A percentile compares a stretch with the other conserved stretches of the same genome.
Evolutionary conservation across 805 yeast species (phyloP).

Genomic region (Saturnispora gosingensis): DNA sequence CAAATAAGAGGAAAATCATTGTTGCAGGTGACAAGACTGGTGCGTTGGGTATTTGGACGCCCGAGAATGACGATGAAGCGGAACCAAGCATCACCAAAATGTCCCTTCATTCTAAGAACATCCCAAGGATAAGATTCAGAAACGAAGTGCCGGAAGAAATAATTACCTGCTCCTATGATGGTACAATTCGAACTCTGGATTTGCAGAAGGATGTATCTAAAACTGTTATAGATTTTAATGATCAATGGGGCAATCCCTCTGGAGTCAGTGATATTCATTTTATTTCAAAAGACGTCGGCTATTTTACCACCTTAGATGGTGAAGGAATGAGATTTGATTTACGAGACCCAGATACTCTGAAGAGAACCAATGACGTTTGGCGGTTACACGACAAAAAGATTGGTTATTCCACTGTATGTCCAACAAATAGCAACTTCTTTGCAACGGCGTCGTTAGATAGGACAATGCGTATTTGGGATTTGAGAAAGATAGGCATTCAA

Average conservation of each 20-base stretch:
- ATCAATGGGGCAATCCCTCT: conserved; percentile 41
- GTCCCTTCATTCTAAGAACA: conserved; percentile 66
- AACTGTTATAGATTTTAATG: conserved; percentile 51
- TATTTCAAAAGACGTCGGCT: conserved; percentile 48
- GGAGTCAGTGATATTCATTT: conserved; percentile 73
- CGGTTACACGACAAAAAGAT: conserved; percentile 84
- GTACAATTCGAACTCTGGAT: conserved; percentile 69
- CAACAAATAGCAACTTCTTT: conserved; percentile 50
- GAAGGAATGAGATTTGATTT: conserved; percentile 68
- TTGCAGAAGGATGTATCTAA: conserved; percentile 47
- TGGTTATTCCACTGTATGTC: conserved; percentile 81
- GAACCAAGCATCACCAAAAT: conserved; percentile 50
- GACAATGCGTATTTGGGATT: conserved; percentile 78
- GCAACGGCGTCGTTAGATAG: conserved; percentile 89
- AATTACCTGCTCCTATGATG: conserved; percentile 76
- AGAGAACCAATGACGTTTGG: conserved; percentile 24
- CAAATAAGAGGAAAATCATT: conserved; percentile 48
- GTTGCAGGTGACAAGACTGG: conserved; percentile 91
- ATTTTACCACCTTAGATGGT: conserved; percentile 73
- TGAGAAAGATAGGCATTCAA: conserved; percentile 42
- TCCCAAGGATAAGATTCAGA: conserved; percentile 45
- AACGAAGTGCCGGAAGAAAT: conserved; percentile 45
- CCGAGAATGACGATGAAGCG: conserved; percentile 33
- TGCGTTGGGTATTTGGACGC: conserved; percentile 81
- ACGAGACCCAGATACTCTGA: conserved; percentile 29